These are phyloP conservation scores for Trichocladium antarcticum DNA, from an alignment of 495 filamentous ascomycete species.

Conservation along the genomic window DNA sequence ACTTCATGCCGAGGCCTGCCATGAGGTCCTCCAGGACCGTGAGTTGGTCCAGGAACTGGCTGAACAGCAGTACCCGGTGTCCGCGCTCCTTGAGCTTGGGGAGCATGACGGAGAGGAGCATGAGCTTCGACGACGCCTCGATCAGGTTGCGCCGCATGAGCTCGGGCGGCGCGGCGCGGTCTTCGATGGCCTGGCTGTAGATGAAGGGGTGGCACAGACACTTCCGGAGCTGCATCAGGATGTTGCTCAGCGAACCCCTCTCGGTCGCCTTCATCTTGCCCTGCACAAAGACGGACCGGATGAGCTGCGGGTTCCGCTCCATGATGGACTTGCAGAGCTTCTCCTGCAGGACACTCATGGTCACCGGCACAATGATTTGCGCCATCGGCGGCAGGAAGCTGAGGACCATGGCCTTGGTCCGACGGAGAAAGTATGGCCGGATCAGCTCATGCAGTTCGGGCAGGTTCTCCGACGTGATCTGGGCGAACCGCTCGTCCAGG, in stretches of 20 bases:
- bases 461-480: conserved; percentile 70
- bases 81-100: conserved; percentile 82
- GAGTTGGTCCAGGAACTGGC: conserved; percentile 83
- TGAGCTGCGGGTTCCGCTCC: conserved; percentile 76
- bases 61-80: conserved; percentile 90
- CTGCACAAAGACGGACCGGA: conserved; percentile 67
- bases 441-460: conserved; percentile 72
- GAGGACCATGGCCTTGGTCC: conserved; percentile 83
- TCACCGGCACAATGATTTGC: conserved; percentile 87
- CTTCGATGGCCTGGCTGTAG: conserved; percentile 81
- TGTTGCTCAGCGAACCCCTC: conserved; percentile 73
- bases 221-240: conserved; percentile 89
- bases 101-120: conserved; percentile 76
- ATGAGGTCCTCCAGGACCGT: conserved; percentile 90
- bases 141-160: conserved; percentile 67
- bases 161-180: conserved; percentile 44
- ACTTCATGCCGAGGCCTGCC: conserved; percentile 52
- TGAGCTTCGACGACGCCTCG: conserved; percentile 83
- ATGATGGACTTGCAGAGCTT: conserved; percentile 91
- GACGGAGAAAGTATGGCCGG: conserved; percentile 56
- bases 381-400: conserved; percentile 85
- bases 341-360: conserved; percentile 86
- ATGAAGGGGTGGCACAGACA: conserved; percentile 93
- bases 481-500: conserved; percentile 63
- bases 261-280: conserved; percentile 56